phyloP scores from a whole-genome alignment of 1,284 basidiomycete genomes.

The Meira miltonrushii region DNA sequence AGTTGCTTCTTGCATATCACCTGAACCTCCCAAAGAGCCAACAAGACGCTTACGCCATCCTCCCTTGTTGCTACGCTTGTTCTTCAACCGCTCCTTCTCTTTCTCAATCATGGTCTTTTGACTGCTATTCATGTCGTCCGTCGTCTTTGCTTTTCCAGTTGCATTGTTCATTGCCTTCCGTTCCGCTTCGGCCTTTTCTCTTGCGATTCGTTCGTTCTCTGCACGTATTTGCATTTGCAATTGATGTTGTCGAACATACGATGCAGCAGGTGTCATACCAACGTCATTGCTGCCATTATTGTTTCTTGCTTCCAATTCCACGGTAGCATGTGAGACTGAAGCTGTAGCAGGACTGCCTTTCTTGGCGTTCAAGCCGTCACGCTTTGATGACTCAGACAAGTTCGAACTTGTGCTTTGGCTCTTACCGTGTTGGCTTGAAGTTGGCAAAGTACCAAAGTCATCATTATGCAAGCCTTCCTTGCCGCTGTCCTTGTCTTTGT shows the following conservation, averaged over 20 bases:
- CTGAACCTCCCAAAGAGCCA: slow-evolving; percentile 14
- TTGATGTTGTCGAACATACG: slow-evolving; percentile 77
- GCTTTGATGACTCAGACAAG: slow-evolving; percentile 17
- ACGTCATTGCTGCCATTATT: slow-evolving; percentile 60
- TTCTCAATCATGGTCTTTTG: slow-evolving; percentile 56
- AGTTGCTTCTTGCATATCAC: slow-evolving; percentile 9
- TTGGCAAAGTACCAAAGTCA: slow-evolving; percentile 55
- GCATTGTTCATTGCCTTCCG: slow-evolving; percentile 8
- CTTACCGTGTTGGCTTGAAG: background rate
- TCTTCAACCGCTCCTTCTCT: slow-evolving; percentile 53
- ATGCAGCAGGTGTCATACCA: slow-evolving; percentile 85
- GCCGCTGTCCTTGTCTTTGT: slow-evolving; percentile 66
- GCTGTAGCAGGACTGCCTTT: slow-evolving; percentile 69
- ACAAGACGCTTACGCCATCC: slow-evolving; percentile 50
- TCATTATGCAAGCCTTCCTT: slow-evolving; percentile 57
- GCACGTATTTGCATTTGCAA: slow-evolving; percentile 61
- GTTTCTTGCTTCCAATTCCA: slow-evolving; percentile 66
- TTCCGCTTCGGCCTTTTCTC: slow-evolving; percentile 50
- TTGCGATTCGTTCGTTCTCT: slow-evolving; percentile 36
- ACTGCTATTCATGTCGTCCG: slow-evolving; percentile 51
- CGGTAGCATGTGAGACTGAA: slow-evolving; percentile 74
- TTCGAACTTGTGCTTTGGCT: slow-evolving; percentile 53
- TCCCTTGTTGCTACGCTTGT: slow-evolving; percentile 51
- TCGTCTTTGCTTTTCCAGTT: slow-evolving; percentile 54
- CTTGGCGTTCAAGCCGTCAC: slow-evolving; percentile 51